Evolutionary conservation across 345 rosid species (phyloP), one percentile per base, ranked within the genome.

Genomic region (Arabis hirsuta): DNA sequence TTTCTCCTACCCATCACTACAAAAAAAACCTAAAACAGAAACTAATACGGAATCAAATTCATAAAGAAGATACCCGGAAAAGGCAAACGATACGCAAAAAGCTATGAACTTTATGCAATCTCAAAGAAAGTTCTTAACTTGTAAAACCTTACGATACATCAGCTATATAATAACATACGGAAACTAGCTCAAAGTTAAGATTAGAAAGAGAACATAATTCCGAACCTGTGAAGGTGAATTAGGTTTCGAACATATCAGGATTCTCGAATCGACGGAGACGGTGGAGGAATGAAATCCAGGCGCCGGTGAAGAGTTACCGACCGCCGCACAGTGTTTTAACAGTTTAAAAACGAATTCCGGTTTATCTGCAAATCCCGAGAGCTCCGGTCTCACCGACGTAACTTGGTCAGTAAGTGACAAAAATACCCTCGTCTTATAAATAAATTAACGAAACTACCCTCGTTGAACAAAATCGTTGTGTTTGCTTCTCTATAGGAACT

Each of bases 1-100:
- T 95, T 91, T 83, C 86, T 91, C 78, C 93, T 82, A 51, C 97
- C 99, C 96, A 90, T 91, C 73, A 69, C 88, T 83, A 62, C 51
- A 64, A 43, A 62, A 64, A 62, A 63, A 29, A 29, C 9, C 48
- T 47, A 67, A 59, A 50, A 69, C n/a, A 60, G 29, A 66, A 68
- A 60, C 70, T 39, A 41, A 64, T 9, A 19, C 19, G 13, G 22
- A 62, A 60, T 54, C 26, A 36, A 65, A 55, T 3, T 4, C 51
- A 62, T 14, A 9, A 19, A 58, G 41, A 67, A 62, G 8, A 20
- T 13, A 66, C 10, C 20, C 19, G 39, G 4, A 55, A 16, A 31
- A 24, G 26, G 3, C 62, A 60, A 12, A 59, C 59, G 8, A 61
- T 0, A 51, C 38, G 43, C 2, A 31, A 52, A 71, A 66, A 72